phyloP scores from a whole-genome alignment of 768 basidiomycete species.

The Lentinula aciculospora region DNA sequence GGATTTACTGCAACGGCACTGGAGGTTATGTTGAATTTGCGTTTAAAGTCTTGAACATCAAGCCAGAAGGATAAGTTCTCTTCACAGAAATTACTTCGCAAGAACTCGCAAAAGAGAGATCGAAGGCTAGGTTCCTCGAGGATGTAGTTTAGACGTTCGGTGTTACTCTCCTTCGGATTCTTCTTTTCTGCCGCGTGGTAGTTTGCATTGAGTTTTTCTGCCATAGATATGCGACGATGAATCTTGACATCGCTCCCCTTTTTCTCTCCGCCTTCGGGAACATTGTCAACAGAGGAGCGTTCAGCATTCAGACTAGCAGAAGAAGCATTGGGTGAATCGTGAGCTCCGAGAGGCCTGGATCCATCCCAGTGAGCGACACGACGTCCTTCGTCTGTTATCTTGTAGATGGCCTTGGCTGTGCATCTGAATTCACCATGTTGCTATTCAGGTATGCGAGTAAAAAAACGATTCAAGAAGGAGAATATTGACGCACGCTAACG shows the following conservation, averaged over 20 bases:
- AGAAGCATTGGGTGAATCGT: slow-evolving; percentile 63
- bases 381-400: slow-evolving; percentile 87
- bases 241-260: slow-evolving; percentile 55
- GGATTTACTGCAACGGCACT: slow-evolving; percentile 63
- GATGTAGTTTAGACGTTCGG: slow-evolving; percentile 85
- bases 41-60: slow-evolving; percentile 95
- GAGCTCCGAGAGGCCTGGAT: slow-evolving; percentile 27
- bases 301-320: slow-evolving; percentile 51
- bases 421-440: slow-evolving; percentile 95
- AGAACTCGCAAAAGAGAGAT: slow-evolving; percentile 89
- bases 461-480: slow-evolving; percentile 8
- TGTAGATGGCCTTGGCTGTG: slow-evolving; percentile 93
- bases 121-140: slow-evolving; percentile 89
- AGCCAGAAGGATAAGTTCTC: slow-evolving; percentile 98
- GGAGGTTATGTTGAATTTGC: slow-evolving; percentile 92
- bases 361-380: slow-evolving; percentile 82
- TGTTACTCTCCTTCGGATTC: slow-evolving; percentile 79
- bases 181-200: slow-evolving; percentile 51
- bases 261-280: slow-evolving; percentile 22
- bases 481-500: slow-evolving; percentile 50
- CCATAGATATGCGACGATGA: slow-evolving; percentile 73
- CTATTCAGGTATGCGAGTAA: slow-evolving; percentile 31
- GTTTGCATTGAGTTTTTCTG: slow-evolving; percentile 60
- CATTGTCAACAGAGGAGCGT: slow-evolving; percentile 55
- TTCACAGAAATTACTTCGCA: slow-evolving; percentile 93